Evolutionary conservation across 257 asterid species (phyloP).

Genomic region (Plantago ovata): DNA sequence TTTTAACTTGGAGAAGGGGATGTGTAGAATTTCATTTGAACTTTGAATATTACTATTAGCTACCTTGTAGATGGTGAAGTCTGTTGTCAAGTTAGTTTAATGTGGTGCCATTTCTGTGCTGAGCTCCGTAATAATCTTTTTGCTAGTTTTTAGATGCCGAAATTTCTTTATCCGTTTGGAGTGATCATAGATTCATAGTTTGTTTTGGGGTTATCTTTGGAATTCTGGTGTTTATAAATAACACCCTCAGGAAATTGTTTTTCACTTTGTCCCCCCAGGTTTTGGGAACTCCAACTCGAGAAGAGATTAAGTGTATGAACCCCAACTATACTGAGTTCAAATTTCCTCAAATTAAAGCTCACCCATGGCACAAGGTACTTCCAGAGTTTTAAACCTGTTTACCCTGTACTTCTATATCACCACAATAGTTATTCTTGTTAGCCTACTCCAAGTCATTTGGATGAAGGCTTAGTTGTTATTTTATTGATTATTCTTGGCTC

Average conservation of each 20-base stretch:
- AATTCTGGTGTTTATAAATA: slow-evolving; percentile 6
- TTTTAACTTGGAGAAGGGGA: neutral
- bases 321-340: slow-evolving; percentile 79
- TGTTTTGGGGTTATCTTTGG: neutral
- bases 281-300: slow-evolving; percentile 85
- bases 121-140: neutral
- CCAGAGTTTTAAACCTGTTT: neutral
- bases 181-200: neutral
- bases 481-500: slow-evolving; percentile 9
- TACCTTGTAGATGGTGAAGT: neutral
- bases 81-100: slow-evolving; percentile 13
- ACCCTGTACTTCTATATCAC: slow-evolving; percentile 14
- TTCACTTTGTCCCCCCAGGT: slow-evolving; percentile 32
- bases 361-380: slow-evolving; percentile 80
- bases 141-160: neutral
- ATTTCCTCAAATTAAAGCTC: slow-evolving; percentile 80
- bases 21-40: neutral
- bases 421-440: slow-evolving; percentile 9
- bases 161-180: neutral
- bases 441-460: too few relatives aligned
- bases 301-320: slow-evolving; percentile 90
- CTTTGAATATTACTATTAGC: slow-evolving; percentile 5
- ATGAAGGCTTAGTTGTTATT: too few relatives aligned
- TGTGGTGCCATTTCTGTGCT: neutral
- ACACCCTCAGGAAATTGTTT: slow-evolving; percentile 14